Conservation (phyloP, 805 yeast genomes). For the Kazachstania taianensis region DNA sequence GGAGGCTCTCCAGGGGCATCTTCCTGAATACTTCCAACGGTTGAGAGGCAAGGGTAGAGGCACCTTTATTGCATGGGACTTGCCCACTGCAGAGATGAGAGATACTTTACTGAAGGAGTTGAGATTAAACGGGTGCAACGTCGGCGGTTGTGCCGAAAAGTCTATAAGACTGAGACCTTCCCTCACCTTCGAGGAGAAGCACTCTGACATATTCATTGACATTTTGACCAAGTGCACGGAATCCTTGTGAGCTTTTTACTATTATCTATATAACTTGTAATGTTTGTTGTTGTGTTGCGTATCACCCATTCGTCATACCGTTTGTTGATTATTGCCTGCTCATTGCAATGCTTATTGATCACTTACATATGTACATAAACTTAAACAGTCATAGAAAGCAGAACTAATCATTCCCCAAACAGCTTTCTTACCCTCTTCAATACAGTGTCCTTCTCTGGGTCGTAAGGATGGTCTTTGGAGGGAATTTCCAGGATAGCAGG, state of each 20-base stretch:
- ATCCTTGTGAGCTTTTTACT: too few species aligned
- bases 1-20: slow-evolving; percentile 28
- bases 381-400: neutral
- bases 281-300: too few species aligned
- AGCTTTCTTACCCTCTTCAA: slow-evolving; percentile 88
- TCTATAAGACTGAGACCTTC: slow-evolving; percentile 58
- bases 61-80: slow-evolving; percentile 58
- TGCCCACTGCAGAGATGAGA: slow-evolving; percentile 35
- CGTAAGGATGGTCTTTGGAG: slow-evolving; percentile 96
- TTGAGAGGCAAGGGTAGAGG: slow-evolving; percentile 57
- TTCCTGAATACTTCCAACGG: slow-evolving; percentile 35
- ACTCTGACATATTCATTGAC: slow-evolving; percentile 46
- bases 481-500: slow-evolving; percentile 97
- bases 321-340: too few species aligned
- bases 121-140: slow-evolving; percentile 48
- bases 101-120: slow-evolving; percentile 36
- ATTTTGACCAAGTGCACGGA: slow-evolving; percentile 30
- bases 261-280: too few species aligned
- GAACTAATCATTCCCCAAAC: slow-evolving; percentile 59
- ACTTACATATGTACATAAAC: too few species aligned
- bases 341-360: too few species aligned
- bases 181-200: slow-evolving; percentile 49
- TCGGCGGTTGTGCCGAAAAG: slow-evolving; percentile 57
- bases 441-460: slow-evolving; percentile 95
- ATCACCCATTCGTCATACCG: neutral